Percentiles rank a stretch among this genome's conserved stretches.
These are phyloP conservation scores for Asterochloris erici DNA, from an alignment of 139 green algal species.

Conservation along the genomic window DNA sequence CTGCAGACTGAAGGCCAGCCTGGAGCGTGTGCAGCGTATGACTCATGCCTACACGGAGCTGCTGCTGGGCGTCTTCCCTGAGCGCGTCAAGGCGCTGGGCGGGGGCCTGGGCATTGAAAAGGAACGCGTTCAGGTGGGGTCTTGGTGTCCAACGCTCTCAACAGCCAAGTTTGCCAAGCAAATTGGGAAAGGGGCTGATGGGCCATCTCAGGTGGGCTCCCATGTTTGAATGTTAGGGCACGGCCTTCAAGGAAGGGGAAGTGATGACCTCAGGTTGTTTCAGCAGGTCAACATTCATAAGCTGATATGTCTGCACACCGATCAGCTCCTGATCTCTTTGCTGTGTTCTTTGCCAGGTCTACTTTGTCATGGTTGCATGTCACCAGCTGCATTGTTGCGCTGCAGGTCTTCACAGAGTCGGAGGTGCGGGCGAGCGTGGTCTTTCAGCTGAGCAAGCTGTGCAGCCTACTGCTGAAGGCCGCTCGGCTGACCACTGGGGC, in stretches of 20 bases:
- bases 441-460: conserved; percentile 85
- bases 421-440: conserved; percentile 83
- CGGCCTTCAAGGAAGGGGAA: not conserved
- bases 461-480: conserved; percentile 39
- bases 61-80: conserved; percentile 57
- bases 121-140: conserved; percentile 22
- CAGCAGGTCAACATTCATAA: too few relatives aligned
- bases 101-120: conserved; percentile 64
- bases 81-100: conserved; percentile 53
- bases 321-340: too few relatives aligned
- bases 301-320: too few relatives aligned
- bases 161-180: too few relatives aligned
- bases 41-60: conserved; percentile 67
- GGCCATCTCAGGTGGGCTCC: too few relatives aligned
- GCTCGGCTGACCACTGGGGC: conserved; percentile 33
- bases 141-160: not conserved
- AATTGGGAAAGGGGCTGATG: too few relatives aligned
- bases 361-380: too few relatives aligned
- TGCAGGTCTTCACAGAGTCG: conserved; percentile 81
- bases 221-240: too few relatives aligned
- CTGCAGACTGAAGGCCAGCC: conserved; percentile 67
- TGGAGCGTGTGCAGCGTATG: conserved; percentile 81
- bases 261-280: too few relatives aligned
- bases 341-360: too few relatives aligned
- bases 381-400: not conserved